Percentiles rank a stretch among this genome's conserved stretches.
These are phyloP conservation scores for Rhodotorula taiwanensis DNA, from an alignment of 768 basidiomycete species.

Conservation along the genomic window DNA sequence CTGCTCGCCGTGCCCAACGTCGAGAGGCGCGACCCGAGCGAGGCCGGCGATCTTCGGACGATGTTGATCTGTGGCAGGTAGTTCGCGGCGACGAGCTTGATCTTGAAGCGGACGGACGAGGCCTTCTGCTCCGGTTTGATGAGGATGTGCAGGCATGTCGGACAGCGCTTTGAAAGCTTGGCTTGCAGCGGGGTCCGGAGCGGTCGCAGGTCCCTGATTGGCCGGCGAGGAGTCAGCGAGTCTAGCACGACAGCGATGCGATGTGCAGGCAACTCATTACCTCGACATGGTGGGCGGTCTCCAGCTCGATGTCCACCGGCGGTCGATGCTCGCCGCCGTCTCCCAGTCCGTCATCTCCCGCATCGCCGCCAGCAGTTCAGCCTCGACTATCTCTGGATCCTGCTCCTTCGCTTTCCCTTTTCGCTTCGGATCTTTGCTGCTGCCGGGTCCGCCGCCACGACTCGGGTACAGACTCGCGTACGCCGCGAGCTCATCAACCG, in stretches of 20 bases:
- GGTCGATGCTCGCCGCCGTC: conserved; percentile 64
- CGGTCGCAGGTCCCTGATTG: conserved; percentile 67
- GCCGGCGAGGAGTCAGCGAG: background rate
- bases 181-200: conserved; percentile 85
- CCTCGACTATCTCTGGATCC: conserved; percentile 44
- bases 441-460: background rate
- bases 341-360: conserved; percentile 51
- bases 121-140: conserved; percentile 98
- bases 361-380: conserved; percentile 59
- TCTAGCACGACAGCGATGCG: background rate
- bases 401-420: conserved; percentile 10
- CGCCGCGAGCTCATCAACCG: conserved; percentile 42
- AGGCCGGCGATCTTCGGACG: conserved; percentile 46
- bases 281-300: conserved; percentile 57
- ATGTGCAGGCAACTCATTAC: conserved; percentile 45
- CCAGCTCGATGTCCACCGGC: conserved; percentile 79
- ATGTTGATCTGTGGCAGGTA: conserved; percentile 83
- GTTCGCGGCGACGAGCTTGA: conserved; percentile 91
- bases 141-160: conserved; percentile 86
- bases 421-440: background rate
- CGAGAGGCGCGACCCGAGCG: conserved; percentile 26
- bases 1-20: conserved; percentile 31
- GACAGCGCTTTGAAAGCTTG: conserved; percentile 92
- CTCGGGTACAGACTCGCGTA: conserved; percentile 29
- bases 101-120: conserved; percentile 87